Conservation (phyloP, 371 early-diverging fungal genomes). For the Rhizopus sp. region DNA sequence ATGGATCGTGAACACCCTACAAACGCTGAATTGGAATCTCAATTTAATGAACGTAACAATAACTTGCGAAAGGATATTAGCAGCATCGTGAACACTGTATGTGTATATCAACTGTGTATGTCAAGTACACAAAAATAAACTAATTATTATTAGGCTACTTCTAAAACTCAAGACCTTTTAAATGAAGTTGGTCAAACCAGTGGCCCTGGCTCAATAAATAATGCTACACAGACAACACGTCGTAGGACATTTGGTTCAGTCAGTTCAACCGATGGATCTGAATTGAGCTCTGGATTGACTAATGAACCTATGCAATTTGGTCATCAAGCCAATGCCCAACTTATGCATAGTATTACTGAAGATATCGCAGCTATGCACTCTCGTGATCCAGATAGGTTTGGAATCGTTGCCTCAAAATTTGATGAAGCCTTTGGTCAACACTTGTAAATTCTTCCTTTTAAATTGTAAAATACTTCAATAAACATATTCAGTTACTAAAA, state of each 20-base stretch:
- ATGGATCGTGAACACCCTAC: conserved; percentile 4
- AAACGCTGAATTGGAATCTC: conserved; percentile 17
- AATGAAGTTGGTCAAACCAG: conserved; percentile 2
- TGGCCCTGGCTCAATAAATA: not conserved
- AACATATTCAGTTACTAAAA: not conserved
- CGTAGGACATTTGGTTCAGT: not conserved
- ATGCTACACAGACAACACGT: not conserved
- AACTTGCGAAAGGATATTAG: conserved; percentile 10
- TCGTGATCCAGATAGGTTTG: conserved; percentile 16
- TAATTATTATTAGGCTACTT: conserved; percentile 6
- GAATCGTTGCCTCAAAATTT: conserved; percentile 18
- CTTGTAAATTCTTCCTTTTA: conserved; percentile 2
- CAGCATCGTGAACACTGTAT: conserved; percentile 14
- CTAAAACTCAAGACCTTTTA: conserved; percentile 13
- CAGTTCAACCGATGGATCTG: not conserved
- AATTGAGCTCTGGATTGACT: too few relatives aligned
- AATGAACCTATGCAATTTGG: not conserved
- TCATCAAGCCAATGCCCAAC: not conserved
- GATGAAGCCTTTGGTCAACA: conserved; percentile 29
- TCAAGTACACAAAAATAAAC: not conserved
- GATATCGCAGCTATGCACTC: conserved; percentile 27
- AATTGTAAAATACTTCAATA: not conserved
- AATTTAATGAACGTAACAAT: conserved; percentile 19
- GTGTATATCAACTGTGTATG: not conserved
- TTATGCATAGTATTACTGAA: conserved; percentile 18